These are phyloP conservation scores for Pseudomicrostroma phylloplanum DNA, from an alignment of 1,284 basidiomycete genomes.

Conservation along the genomic window DNA sequence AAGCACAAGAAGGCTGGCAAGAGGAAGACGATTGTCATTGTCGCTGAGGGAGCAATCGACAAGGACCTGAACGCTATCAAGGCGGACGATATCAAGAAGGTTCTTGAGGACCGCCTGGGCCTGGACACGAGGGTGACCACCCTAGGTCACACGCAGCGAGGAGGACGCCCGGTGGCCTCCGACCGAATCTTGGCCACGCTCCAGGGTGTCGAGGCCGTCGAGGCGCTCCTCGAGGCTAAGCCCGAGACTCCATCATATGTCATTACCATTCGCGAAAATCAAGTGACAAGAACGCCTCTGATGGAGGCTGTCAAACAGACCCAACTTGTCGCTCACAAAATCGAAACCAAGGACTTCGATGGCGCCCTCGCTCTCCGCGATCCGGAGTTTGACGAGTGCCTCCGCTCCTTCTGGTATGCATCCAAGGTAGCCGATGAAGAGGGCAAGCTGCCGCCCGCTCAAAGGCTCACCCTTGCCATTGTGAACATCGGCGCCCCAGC, in stretches of 20 bases:
- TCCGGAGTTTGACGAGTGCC: slow-evolving; percentile 79
- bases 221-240: slow-evolving; percentile 79
- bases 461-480: slow-evolving; percentile 71
- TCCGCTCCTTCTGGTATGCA: slow-evolving; percentile 67
- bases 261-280: slow-evolving; percentile 93
- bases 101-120: slow-evolving; percentile 76
- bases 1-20: slow-evolving; percentile 88
- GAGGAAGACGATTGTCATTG: slow-evolving; percentile 95
- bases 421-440: slow-evolving; percentile 56
- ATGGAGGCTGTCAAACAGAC: slow-evolving; percentile 86
- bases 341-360: slow-evolving; percentile 74
- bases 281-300: slow-evolving; percentile 82
- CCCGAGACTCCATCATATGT: slow-evolving; percentile 91
- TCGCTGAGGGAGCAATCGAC: slow-evolving; percentile 92
- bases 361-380: slow-evolving; percentile 83
- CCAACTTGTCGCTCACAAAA: slow-evolving; percentile 73
- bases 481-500: slow-evolving; percentile 94
- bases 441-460: slow-evolving; percentile 59
- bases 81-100: slow-evolving; percentile 80
- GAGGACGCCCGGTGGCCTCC: slow-evolving; percentile 82
- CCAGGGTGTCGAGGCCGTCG: slow-evolving; percentile 88
- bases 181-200: slow-evolving; percentile 90
- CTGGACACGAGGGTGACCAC: slow-evolving; percentile 97
- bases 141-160: slow-evolving; percentile 92
- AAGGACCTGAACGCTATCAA: slow-evolving; percentile 79